Evolutionary conservation across 2,329 filamentous ascomycete species (phyloP), one percentile per base, ranked within the genome.

Genomic region (Berkeleyomyces rouxiae): DNA sequence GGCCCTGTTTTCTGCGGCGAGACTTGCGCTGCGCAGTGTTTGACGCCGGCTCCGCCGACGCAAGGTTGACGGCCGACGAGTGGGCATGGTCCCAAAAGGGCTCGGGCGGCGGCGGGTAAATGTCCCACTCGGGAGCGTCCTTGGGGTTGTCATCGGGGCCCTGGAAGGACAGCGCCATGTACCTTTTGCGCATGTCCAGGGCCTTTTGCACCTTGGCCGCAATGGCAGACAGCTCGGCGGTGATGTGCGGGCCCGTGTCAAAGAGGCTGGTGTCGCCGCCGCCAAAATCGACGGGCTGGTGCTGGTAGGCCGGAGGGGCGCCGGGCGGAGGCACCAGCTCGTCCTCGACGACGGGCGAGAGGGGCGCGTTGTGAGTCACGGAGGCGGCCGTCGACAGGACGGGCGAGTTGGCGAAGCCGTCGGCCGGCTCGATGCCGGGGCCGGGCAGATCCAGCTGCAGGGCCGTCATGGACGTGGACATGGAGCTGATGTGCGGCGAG

Each of bases 71-170:
- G 37, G 57, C 43, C n/a, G 63, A 65, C 2, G 63, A 58, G 42
- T 65, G 63, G 6, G 63, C 11, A 33, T 59, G 83, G 64, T 85
- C 80, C 92, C 93, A 97, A 2, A 89, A 88, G 13, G 93, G 93
- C 69, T 95, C 88, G 4, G 92, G 93, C 3, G 91, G 91, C 11
- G 88, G 84, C 7, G 93, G 93, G 69, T 97, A 97, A 53, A 99
- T 89, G 61, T 81, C 79, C 92, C 92, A 99, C 59, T 78, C 81
- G 0, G 85, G 80, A 16, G 87, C 82, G 71, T 97, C 90, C 68
- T 90, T 90, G 0, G 93, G 93, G 68, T 97, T 96, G 70, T 96
- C 89, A 10, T 82, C 80, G 6, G 85, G 80, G 7, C 87, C 82
- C 70, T 99, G 93, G 23, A 91, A 77, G 0, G 93, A 97, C 13